These are phyloP conservation scores for Huntiella omanensis DNA, from an alignment of 2,329 filamentous ascomycete genomes.

Conservation along the genomic window DNA sequence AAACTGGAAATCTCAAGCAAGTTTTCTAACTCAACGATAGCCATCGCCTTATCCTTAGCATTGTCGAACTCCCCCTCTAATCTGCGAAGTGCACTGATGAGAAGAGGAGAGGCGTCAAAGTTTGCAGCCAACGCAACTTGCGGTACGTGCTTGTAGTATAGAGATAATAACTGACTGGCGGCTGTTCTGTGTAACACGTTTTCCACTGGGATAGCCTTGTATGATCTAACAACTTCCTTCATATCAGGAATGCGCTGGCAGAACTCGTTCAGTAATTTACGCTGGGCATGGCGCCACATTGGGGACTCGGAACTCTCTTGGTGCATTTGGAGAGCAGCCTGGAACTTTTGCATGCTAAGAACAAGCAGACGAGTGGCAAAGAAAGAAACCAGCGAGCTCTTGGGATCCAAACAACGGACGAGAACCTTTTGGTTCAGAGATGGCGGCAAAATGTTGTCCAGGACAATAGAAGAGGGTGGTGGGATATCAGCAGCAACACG, in stretches of 20 bases:
- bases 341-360: constrained; percentile 61
- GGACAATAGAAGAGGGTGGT: constrained; percentile 57
- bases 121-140: constrained; percentile 63
- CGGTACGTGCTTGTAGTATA: constrained; percentile 75
- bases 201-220: constrained; percentile 47
- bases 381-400: constrained; percentile 62
- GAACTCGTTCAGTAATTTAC: constrained; percentile 54
- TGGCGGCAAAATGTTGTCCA: constrained; percentile 73
- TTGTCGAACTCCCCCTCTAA: constrained; percentile 36
- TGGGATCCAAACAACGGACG: constrained; percentile 58
- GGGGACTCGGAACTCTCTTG: constrained; percentile 15
- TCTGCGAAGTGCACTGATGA: constrained; percentile 48
- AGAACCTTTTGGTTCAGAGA: constrained; percentile 67
- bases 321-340: constrained; percentile 42
- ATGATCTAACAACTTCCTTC: constrained; percentile 59
- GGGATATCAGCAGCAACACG: constrained; percentile 43
- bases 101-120: constrained; percentile 66
- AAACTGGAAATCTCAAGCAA: constrained; percentile 62
- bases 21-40: constrained; percentile 60
- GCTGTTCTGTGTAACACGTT: constrained; percentile 62
- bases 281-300: constrained; percentile 51
- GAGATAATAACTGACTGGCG: constrained; percentile 54
- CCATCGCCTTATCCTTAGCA: constrained; percentile 31
- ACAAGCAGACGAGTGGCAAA: constrained; percentile 69
- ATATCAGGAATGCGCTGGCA: constrained; percentile 61